These are phyloP conservation scores for Kwoniella dejecticola DNA, from an alignment of 768 basidiomycete species.

Conservation along the genomic window DNA sequence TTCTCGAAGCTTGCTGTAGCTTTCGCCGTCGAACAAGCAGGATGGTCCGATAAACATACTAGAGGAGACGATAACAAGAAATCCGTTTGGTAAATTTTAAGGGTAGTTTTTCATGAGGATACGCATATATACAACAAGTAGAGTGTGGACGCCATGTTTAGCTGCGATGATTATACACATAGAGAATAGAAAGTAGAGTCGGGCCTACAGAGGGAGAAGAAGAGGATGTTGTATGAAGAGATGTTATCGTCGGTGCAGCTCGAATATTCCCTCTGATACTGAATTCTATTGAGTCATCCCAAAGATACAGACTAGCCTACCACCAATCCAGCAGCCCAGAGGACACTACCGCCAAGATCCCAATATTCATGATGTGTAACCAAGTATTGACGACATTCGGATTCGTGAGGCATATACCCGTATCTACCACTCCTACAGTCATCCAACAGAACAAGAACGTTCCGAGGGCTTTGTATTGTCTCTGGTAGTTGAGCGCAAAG, in stretches of 20 bases:
- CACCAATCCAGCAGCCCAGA: slow-evolving; percentile 5
- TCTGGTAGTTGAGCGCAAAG: neutral
- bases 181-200: too few relatives aligned
- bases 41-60: slow-evolving; percentile 28
- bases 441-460: slow-evolving; percentile 6
- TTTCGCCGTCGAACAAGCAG: slow-evolving; percentile 66
- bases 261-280: neutral
- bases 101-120: too few relatives aligned
- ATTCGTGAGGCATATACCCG: neutral
- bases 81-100: neutral
- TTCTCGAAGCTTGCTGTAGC: slow-evolving; percentile 79
- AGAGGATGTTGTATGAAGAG: too few relatives aligned
- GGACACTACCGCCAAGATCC: neutral
- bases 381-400: slow-evolving; percentile 3
- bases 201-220: too few relatives aligned
- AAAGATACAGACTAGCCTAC: neutral
- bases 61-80: slow-evolving; percentile 20
- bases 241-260: neutral
- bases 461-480: neutral
- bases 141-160: too few relatives aligned
- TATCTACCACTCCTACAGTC: neutral
- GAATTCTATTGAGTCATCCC: neutral
- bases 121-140: too few relatives aligned
- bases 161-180: too few relatives aligned
- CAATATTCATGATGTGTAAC: slow-evolving; percentile 2